phyloP scores from a whole-genome alignment of 352 stramenopile species.

The Elongisporangium prolatum region DNA sequence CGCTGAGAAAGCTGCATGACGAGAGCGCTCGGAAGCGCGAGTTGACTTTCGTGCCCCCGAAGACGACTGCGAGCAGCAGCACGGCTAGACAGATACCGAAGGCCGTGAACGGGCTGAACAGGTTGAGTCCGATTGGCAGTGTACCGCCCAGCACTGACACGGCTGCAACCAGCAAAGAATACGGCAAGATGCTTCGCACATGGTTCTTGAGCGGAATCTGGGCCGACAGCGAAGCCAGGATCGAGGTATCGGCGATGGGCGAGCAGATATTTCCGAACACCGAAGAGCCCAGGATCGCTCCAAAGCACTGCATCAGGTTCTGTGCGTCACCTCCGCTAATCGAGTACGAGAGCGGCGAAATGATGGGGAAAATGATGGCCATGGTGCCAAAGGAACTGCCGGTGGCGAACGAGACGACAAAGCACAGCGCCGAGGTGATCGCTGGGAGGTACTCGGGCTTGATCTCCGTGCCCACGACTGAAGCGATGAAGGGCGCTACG shows the following conservation, averaged over 20 bases:
- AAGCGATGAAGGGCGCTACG: constrained; percentile 77
- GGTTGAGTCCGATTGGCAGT: constrained; percentile 65
- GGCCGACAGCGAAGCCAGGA: constrained; percentile 79
- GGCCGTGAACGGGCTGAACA: constrained; percentile 74
- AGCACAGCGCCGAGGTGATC: constrained; percentile 82
- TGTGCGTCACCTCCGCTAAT: constrained; percentile 73
- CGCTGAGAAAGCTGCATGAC: constrained; percentile 67
- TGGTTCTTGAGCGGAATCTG: constrained; percentile 80
- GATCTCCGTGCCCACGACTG: constrained; percentile 70
- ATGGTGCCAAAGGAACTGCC: constrained; percentile 89
- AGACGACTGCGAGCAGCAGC: constrained; percentile 75
- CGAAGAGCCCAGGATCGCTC: constrained; percentile 80
- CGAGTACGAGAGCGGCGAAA: constrained; percentile 78
- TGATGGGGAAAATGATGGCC: constrained; percentile 92
- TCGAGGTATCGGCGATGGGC: constrained; percentile 92
- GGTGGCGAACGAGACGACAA: constrained; percentile 88
- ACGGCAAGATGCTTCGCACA: constrained; percentile 81
- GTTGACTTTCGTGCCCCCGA: constrained; percentile 75
- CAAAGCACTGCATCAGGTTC: constrained; percentile 86
- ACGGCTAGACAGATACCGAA: constrained; percentile 72
- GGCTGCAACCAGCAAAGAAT: constrained; percentile 64
- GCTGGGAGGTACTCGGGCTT: constrained; percentile 73
- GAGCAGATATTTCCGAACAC: constrained; percentile 89
- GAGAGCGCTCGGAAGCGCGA: constrained; percentile 71
- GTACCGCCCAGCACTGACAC: constrained; percentile 66